phyloP scores from a whole-genome alignment of 2,329 filamentous ascomycete genomes.

The Fusarium sp. region DNA sequence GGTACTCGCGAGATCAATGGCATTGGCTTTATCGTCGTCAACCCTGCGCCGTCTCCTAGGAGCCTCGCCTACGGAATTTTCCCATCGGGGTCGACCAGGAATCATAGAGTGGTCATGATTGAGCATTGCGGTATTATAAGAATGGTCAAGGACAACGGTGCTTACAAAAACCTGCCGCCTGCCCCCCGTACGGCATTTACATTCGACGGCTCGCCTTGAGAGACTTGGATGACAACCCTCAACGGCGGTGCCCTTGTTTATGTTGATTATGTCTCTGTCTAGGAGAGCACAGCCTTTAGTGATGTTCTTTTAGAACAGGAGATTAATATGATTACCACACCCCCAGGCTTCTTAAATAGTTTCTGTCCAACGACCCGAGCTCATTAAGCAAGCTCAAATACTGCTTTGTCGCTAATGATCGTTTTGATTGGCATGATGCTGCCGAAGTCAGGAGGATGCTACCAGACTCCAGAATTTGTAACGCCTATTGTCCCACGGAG shows the following conservation, averaged over 20 bases:
- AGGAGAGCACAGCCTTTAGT: neutral
- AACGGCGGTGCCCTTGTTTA: neutral
- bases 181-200: neutral
- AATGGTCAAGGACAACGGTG: too few relatives aligned
- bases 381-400: neutral
- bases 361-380: neutral
- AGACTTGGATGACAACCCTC: neutral
- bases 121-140: constrained; percentile 19
- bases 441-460: neutral
- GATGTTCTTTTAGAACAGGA: neutral
- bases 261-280: neutral
- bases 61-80: constrained; percentile 44
- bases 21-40: too few relatives aligned
- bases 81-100: constrained; percentile 43
- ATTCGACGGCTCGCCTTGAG: neutral
- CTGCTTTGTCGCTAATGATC: constrained; percentile 42
- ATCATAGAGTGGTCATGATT: constrained; percentile 42
- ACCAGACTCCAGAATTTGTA: neutral
- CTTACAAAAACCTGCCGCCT: neutral
- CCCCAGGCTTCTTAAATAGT: neutral
- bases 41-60: neutral
- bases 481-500: constrained; percentile 2
- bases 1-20: too few relatives aligned
- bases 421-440: constrained; percentile 24
- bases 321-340: too few relatives aligned